phyloP scores from a whole-genome alignment of 139 green algal genomes.

The Coelastrella sp. region DNA sequence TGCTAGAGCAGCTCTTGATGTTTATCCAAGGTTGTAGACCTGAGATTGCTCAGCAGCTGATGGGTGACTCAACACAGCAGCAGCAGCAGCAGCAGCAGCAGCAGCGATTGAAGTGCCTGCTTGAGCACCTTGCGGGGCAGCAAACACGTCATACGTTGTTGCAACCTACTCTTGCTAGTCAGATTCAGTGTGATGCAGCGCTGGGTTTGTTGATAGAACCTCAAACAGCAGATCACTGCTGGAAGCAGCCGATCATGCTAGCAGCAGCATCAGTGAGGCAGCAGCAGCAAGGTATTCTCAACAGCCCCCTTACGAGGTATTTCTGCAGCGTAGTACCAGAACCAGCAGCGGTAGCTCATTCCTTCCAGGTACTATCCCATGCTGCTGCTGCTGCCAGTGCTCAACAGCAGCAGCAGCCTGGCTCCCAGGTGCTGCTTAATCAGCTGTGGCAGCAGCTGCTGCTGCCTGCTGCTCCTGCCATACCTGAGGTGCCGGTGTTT shows the following conservation, averaged over 20 bases:
- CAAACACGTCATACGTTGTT: too few relatives aligned
- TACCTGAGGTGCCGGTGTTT: too few relatives aligned
- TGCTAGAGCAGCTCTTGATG: too few relatives aligned
- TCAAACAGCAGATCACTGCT: too few relatives aligned
- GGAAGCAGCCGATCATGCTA: background rate
- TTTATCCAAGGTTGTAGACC: background rate
- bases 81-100: slow-evolving; percentile 43
- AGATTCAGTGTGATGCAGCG: too few relatives aligned
- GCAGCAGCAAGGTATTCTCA: background rate
- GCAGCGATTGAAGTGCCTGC: background rate
- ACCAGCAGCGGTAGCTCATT: background rate
- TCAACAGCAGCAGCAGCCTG: slow-evolving; percentile 29
- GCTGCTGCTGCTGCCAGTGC: background rate
- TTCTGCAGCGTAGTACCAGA: slow-evolving; percentile 12
- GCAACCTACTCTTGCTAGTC: background rate
- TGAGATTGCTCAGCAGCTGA: slow-evolving; percentile 8
- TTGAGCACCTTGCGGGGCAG: background rate
- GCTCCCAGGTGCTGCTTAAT: background rate
- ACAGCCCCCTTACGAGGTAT: background rate
- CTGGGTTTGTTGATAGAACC: background rate
- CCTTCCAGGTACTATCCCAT: background rate
- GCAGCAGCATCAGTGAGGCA: slow-evolving; percentile 23
- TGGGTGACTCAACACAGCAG: background rate
- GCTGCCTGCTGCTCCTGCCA: background rate
- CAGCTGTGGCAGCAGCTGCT: slow-evolving; percentile 28